Base-by-base conservation (phyloP, 495 filamentous ascomycete species). In the Talaromyces nanjingensis region DNA sequence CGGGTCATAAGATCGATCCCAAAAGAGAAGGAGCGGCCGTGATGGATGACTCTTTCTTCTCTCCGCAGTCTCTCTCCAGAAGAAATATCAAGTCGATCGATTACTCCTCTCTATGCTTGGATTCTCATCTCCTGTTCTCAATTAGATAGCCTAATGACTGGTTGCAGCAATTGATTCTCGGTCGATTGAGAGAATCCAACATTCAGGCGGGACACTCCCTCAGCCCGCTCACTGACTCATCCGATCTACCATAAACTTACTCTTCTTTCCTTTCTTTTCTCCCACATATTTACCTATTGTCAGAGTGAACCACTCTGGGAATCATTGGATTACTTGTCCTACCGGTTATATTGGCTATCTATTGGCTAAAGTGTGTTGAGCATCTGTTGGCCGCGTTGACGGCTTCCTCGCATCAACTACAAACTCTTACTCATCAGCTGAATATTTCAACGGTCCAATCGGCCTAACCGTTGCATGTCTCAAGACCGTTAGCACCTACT, bases 381-480 rank as follows among this genome's bases (percentile, higher is more conserved):
- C n/a, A 49, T 49, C 45, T 29, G 22, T 56, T 56, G 27, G 27
- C 53, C 29, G 12, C 11, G 53, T 56, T 56, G 27, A 27, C 27
- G 16, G 11, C 33, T 37, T 37, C 11, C 11, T 11, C 33, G 20
- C 18, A 27, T 14, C 52, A 22, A 16, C n/a, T 22, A 29, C 53
- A 29, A 56, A 56, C 27, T 56, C 53, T 56, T 56, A 56, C 22
- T 56, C 53, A 56, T 27, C 53, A 56, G 53, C 53, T 56, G 53
- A 56, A 56, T 22, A 56, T 27, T 4, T 11, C 24, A 27, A 27
- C 53, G 22, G 11, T 16, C 53, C 53, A 56, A 56, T 56, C 53
- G 53, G 53, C 29, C 53, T 56, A 6, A 14, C 53, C 53, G 53
- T 56, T 14, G 22, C 53, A 27, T 56, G 22, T 22, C 57, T 57